Conservation (phyloP, 2,329 filamentous ascomycete genomes). For the Pseudogymnoascus sp. region DNA sequence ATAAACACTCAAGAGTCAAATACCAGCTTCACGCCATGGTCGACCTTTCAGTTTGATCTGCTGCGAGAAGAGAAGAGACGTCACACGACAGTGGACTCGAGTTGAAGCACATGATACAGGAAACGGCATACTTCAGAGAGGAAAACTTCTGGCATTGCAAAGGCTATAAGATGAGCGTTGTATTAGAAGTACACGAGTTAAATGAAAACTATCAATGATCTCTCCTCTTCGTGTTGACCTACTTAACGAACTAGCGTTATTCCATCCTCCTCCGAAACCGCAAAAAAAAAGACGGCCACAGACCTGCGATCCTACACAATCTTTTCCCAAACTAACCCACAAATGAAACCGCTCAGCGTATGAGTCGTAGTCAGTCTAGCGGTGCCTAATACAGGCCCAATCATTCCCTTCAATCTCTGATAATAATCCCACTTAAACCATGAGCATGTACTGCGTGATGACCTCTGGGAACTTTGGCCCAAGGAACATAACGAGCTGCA, state of each 20-base stretch:
- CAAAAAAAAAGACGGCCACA: neutral
- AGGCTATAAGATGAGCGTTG: neutral
- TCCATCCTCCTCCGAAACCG: neutral
- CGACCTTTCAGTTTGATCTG: neutral
- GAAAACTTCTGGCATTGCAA: constrained; percentile 1
- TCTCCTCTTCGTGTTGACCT: neutral
- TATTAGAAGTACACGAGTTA: neutral
- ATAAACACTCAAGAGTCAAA: neutral
- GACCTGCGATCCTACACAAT: neutral
- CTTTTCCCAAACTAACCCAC: neutral
- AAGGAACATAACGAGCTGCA: constrained; percentile 44
- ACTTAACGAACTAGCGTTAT: neutral
- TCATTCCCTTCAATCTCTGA: neutral
- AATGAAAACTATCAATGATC: constrained; percentile 3
- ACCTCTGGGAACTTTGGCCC: constrained; percentile 20
- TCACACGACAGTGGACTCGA: neutral
- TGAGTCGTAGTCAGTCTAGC: neutral
- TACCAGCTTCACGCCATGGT: neutral
- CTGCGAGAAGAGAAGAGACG: neutral
- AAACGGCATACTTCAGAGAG: neutral
- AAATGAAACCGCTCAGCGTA: neutral
- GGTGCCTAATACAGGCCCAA: neutral
- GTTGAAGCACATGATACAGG: neutral
- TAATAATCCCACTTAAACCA: neutral
- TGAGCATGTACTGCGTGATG: constrained; percentile 2